phyloP scores from a whole-genome alignment of 208 protist species.

The Borovskyia barvae region DNA sequence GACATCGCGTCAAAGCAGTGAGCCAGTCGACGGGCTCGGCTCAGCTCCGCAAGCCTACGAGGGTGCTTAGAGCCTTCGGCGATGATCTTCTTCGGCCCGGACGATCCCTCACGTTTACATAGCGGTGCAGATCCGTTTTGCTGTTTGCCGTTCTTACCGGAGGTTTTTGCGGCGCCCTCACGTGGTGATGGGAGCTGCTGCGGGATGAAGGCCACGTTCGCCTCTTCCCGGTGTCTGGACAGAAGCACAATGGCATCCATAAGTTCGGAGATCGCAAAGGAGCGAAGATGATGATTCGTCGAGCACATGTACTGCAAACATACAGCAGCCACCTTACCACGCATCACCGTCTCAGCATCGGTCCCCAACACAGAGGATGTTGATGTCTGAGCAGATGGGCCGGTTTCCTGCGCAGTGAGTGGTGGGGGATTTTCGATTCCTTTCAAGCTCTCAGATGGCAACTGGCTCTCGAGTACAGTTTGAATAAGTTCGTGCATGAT shows the following conservation, averaged over 20 bases:
- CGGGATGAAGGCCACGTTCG: background rate
- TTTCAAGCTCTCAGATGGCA: background rate
- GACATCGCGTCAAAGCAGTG: conserved; percentile 63
- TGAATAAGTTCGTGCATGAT: conserved; percentile 56
- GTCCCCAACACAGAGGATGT: background rate
- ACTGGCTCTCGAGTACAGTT: conserved; percentile 29
- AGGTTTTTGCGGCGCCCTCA: conserved; percentile 1
- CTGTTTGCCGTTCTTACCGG: conserved; percentile 1
- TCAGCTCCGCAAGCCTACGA: conserved; percentile 3
- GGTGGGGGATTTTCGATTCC: no score
- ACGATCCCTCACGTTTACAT: conserved; percentile 2
- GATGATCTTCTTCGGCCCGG: background rate
- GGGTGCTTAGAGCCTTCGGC: conserved; percentile 7
- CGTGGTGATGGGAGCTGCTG: conserved; percentile 4
- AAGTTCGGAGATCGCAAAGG: conserved; percentile 71
- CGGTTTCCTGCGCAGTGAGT: background rate
- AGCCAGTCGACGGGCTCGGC: conserved; percentile 26
- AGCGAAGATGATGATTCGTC: conserved; percentile 52
- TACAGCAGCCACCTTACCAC: conserved; percentile 36
- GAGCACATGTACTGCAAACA: conserved; percentile 76
- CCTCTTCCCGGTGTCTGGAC: conserved; percentile 11
- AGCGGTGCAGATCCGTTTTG: no score
- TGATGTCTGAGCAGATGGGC: background rate
- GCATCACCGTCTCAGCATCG: conserved; percentile 12
- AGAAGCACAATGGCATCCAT: conserved; percentile 62